Conservation (phyloP, 2,329 filamentous ascomycete genomes). For the Cryphonectria naterciae region DNA sequence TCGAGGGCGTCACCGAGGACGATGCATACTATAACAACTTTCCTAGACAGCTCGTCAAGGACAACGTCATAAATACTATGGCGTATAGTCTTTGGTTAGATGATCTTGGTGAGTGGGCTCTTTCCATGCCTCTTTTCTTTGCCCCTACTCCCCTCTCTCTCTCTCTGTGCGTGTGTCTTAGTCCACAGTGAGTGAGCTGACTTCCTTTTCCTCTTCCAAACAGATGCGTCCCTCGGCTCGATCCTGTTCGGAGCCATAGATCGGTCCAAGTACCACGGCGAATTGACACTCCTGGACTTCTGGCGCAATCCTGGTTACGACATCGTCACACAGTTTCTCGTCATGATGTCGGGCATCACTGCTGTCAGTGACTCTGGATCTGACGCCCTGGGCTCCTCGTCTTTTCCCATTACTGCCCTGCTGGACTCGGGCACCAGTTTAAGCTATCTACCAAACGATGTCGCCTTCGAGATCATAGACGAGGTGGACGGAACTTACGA, state of each 20-base stretch:
- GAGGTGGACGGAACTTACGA: background rate
- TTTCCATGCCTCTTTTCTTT: no score
- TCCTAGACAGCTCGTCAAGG: background rate
- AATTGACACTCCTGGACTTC: conserved; percentile 11
- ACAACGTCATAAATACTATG: background rate
- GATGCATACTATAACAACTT: background rate
- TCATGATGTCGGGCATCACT: conserved; percentile 10
- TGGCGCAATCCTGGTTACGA: background rate
- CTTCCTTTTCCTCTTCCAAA: background rate
- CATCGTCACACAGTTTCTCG: conserved; percentile 1
- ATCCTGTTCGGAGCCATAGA: conserved; percentile 20
- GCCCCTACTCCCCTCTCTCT: no score
- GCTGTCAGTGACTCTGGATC: conserved; percentile 8
- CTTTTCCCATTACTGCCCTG: conserved; percentile 5
- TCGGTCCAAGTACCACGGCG: conserved; percentile 13
- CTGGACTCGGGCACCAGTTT: conserved; percentile 16
- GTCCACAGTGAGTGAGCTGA: background rate
- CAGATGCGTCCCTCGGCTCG: conserved; percentile 11
- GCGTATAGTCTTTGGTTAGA: conserved; percentile 15
- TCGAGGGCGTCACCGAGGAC: background rate
- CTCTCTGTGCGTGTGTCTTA: no score
- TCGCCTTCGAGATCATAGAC: background rate
- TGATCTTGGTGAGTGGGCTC: background rate
- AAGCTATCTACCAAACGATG: conserved; percentile 5
- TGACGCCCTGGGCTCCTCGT: background rate